These are phyloP conservation scores for Conidiobolus incongruus DNA, from an alignment of 371 early-diverging fungal genomes.

Conservation along the genomic window DNA sequence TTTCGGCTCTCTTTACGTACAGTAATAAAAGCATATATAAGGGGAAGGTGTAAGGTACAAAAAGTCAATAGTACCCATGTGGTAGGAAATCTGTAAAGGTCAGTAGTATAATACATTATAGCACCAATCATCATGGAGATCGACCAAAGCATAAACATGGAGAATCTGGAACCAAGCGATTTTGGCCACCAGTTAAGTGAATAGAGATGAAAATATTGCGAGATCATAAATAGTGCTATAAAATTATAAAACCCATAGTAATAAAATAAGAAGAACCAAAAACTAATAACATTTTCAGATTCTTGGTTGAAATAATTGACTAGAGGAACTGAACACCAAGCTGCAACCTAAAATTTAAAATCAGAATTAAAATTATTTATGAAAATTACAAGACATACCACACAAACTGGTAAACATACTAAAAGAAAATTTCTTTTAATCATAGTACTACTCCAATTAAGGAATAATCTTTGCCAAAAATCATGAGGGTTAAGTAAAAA, in stretches of 20 bases:
- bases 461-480: too few species aligned
- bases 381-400: slow-evolving; percentile 2
- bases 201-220: slow-evolving; percentile 47
- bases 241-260: slow-evolving; percentile 55
- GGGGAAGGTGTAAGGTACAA: slow-evolving; percentile 38
- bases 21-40: slow-evolving; percentile 29
- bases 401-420: slow-evolving; percentile 1
- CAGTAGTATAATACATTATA: slow-evolving; percentile 19
- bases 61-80: slow-evolving; percentile 46
- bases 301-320: too few species aligned
- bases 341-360: neutral
- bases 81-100: slow-evolving; percentile 20
- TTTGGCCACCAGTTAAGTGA: slow-evolving; percentile 59
- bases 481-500: too few species aligned
- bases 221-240: slow-evolving; percentile 34
- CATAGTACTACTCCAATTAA: neutral
- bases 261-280: slow-evolving; percentile 49
- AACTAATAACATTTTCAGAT: slow-evolving; percentile 17
- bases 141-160: slow-evolving; percentile 38
- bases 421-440: neutral
- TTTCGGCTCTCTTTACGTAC: slow-evolving; percentile 26
- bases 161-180: slow-evolving; percentile 23
- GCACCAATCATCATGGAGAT: slow-evolving; percentile 28
- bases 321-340: slow-evolving; percentile 2
- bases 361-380: neutral